Conservation (phyloP, 495 filamentous ascomycete species). For the Copromyces sp. region DNA sequence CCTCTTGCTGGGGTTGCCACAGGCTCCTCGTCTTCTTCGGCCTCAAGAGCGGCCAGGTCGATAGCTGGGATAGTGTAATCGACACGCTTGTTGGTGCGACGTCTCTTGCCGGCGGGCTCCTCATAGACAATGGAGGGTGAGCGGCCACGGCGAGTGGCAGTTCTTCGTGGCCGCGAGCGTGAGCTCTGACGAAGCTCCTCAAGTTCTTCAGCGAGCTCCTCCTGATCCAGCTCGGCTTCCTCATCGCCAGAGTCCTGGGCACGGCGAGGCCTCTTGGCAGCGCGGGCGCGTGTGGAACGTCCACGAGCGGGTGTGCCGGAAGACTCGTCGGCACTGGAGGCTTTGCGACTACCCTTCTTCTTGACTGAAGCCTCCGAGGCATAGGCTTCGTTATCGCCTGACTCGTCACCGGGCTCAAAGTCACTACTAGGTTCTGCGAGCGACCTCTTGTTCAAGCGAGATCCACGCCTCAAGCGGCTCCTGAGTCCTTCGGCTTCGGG, state of each 20-base stretch:
- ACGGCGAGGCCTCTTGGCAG: slow-evolving; percentile 28
- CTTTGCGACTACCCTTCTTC: slow-evolving; percentile 17
- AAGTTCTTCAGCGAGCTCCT: slow-evolving; percentile 74
- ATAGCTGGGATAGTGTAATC: slow-evolving; percentile 58
- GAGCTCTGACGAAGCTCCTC: slow-evolving; percentile 48
- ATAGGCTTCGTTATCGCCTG: slow-evolving; percentile 39
- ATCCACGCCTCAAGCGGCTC: slow-evolving; percentile 40
- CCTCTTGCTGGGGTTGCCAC: slow-evolving; percentile 60
- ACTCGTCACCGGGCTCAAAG: slow-evolving; percentile 69
- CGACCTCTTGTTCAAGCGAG: slow-evolving; percentile 38
- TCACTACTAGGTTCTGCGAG: slow-evolving; percentile 66
- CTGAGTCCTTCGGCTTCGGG: slow-evolving; percentile 20
- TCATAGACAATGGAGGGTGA: slow-evolving; percentile 50
- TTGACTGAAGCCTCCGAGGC: slow-evolving; percentile 28
- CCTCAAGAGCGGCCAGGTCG: slow-evolving; percentile 52
- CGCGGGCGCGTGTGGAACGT: slow-evolving; percentile 24
- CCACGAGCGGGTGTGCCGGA: slow-evolving; percentile 31
- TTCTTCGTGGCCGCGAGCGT: slow-evolving; percentile 37
- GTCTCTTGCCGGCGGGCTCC: slow-evolving; percentile 26
- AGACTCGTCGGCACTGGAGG: slow-evolving; percentile 30
- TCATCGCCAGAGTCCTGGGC: slow-evolving; percentile 40
- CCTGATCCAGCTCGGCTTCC: slow-evolving; percentile 52
- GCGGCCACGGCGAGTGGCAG: slow-evolving; percentile 30
- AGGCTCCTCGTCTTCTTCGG: slow-evolving; percentile 55
- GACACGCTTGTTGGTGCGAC: slow-evolving; percentile 30